Evolutionary conservation across 371 early-diverging fungal genomes (phyloP), one percentile per base, ranked within the genome.

Genomic region (Mucor sp.): DNA sequence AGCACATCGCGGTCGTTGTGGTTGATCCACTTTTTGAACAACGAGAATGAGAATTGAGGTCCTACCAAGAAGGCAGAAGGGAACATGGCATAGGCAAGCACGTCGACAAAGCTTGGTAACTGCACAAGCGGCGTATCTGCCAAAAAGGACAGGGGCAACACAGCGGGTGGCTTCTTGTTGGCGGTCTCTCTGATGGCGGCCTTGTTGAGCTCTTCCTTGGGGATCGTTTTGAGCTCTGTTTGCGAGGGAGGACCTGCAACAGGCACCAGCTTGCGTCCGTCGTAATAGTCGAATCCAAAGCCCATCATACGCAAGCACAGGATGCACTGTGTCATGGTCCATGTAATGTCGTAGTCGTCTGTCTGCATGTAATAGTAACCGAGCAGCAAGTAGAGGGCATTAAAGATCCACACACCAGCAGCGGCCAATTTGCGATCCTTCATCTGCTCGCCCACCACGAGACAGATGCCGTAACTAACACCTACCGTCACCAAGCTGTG

Each of bases 321-420:
- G 6, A 93, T 87, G 62, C 90, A 91, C 68, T 91, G 90, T 19
- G 89, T 83, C 85, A 90, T 91, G 6, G 91, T 89, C 85, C 89
- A 91, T 64, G 85, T 81, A 59, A 91, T 80, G 66, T 89, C 89
- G 58, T 91, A 91, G 0, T 80, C 88, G 53, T 85, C 87, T 15
- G 85, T 82, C 14, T 83, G 74, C 35, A 80, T 80, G 56, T 68
- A 80, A 63, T 80, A 78, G 75, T 91, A 91, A 0, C 86, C 87
- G 2, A 69, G 43, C 60, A 91, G 63, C 19, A 91, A 69, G 66
- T 91, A 91, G 5, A 70, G 65, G n/a, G 85, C 75, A 66, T 90
- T 90, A 65, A 90, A 88, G 23, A 82, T 28, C 80, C 89, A 91
- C 5, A 86, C 76, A 12, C 77, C 63, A 1, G 72, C 64, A 11